Conservation (phyloP, 179 eudicot genomes). For the Dionaea muscipula region DNA sequence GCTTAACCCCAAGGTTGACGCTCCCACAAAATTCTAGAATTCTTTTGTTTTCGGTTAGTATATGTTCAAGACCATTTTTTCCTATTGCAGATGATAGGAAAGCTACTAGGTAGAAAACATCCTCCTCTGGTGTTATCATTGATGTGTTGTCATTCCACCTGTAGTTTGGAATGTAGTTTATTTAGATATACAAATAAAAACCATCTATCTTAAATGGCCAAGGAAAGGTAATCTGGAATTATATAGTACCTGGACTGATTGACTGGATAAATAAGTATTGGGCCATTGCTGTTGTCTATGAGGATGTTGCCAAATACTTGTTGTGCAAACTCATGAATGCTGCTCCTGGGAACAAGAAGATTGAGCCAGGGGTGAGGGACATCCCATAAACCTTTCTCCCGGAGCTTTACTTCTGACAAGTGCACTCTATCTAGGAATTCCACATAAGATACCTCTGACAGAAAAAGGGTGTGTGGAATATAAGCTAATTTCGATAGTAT, state of each 20-base stretch:
- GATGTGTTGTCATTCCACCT: neutral
- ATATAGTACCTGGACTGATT: conserved; percentile 64
- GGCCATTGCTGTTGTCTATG: conserved; percentile 56
- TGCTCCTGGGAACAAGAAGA: conserved; percentile 68
- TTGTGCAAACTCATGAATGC: conserved; percentile 49
- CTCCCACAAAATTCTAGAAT: conserved; percentile 29
- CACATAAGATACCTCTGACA: conserved; percentile 50
- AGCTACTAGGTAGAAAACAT: conserved; percentile 42
- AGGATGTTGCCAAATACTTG: conserved; percentile 70
- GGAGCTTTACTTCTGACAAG: conserved; percentile 51
- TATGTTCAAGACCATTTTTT: conserved; percentile 23
- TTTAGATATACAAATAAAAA: no score
- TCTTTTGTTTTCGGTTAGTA: conserved; percentile 25
- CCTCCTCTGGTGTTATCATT: conserved; percentile 15
- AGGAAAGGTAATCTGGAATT: no score
- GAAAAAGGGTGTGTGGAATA: conserved; percentile 56
- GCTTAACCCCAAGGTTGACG: conserved; percentile 40
- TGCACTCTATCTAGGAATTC: conserved; percentile 81
- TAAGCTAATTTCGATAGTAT: conserved; percentile 48
- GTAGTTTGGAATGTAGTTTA: no score
- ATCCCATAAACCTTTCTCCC: conserved; percentile 73
- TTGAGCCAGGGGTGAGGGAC: conserved; percentile 97
- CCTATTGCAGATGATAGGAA: conserved; percentile 35
- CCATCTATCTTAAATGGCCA: no score
- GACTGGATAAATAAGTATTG: conserved; percentile 63